Evolutionary conservation across 345 rosid species (phyloP).

Genomic region (Brassica cretica): DNA sequence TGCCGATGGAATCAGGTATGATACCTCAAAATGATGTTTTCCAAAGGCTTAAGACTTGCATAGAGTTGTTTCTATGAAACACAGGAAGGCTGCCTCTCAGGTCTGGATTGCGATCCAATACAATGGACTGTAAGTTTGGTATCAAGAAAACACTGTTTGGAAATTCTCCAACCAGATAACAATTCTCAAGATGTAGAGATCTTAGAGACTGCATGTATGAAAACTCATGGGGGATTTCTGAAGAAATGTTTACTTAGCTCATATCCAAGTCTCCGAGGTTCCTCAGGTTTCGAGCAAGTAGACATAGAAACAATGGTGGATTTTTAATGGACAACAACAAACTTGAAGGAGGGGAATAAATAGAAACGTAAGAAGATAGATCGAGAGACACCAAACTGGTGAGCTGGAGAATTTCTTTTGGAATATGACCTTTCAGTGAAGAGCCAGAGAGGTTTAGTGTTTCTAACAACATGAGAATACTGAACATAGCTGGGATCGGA

Average conservation of each 20-base stretch:
- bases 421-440: not conserved
- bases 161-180: not conserved
- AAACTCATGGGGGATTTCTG: not conserved
- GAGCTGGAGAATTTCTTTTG: not conserved
- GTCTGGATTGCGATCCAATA: not conserved
- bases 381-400: constrained; percentile 10
- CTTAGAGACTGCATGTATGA: not conserved
- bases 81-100: not conserved
- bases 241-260: not conserved
- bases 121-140: not conserved
- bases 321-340: not conserved
- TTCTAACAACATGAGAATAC: not conserved
- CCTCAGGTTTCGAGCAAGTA: constrained; percentile 5
- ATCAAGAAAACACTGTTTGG: not conserved
- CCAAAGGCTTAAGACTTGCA: not conserved
- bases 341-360: too few relatives aligned
- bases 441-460: not conserved
- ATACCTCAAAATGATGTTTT: not conserved
- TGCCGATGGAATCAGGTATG: not conserved
- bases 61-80: not conserved
- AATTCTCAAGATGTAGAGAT: not conserved
- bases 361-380: not conserved
- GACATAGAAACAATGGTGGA: not conserved
- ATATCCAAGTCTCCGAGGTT: not conserved
- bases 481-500: not conserved